Percentiles rank a stretch among this genome's conserved stretches.
Conservation (phyloP, 352 stramenopile genomes). For the Phytophthora cactorum region DNA sequence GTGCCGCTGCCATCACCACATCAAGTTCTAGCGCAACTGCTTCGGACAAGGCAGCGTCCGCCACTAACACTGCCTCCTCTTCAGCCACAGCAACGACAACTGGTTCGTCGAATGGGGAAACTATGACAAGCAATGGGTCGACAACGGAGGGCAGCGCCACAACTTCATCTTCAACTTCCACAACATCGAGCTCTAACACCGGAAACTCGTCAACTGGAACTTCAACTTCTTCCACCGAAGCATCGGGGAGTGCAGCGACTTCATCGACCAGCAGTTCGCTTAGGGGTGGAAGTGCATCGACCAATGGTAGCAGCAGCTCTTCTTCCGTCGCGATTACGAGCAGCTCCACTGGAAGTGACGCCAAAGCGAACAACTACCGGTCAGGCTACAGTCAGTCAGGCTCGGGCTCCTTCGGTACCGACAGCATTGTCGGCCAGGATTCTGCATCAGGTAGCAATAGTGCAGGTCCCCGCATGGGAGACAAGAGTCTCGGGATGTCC, state of each 20-base stretch:
- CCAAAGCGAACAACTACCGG: slow-evolving; percentile 1
- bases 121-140: too few relatives aligned
- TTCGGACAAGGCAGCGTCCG: too few relatives aligned
- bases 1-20: not conserved
- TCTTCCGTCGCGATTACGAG: not conserved
- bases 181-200: not conserved
- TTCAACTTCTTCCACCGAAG: slow-evolving; percentile 1
- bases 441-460: slow-evolving; percentile 22
- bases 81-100: not conserved
- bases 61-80: too few relatives aligned
- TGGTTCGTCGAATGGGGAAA: not conserved
- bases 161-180: too few relatives aligned
- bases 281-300: slow-evolving; percentile 11
- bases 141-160: too few relatives aligned
- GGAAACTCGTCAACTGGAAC: slow-evolving; percentile 4
- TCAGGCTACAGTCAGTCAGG: slow-evolving; percentile 14
- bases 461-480: slow-evolving; percentile 1
- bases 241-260: slow-evolving; percentile 6
- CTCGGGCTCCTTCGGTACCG: slow-evolving; percentile 4
- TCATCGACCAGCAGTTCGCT: slow-evolving; percentile 17
- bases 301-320: slow-evolving; percentile 1
- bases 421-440: slow-evolving; percentile 11
- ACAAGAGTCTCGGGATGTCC: slow-evolving; percentile 10
- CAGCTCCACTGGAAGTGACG: slow-evolving; percentile 6
- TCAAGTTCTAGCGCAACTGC: not conserved